Percentiles rank a stretch among this genome's conserved stretches.
Conservation (phyloP, 169 alveolate species). For the Theileria orientalis region DNA sequence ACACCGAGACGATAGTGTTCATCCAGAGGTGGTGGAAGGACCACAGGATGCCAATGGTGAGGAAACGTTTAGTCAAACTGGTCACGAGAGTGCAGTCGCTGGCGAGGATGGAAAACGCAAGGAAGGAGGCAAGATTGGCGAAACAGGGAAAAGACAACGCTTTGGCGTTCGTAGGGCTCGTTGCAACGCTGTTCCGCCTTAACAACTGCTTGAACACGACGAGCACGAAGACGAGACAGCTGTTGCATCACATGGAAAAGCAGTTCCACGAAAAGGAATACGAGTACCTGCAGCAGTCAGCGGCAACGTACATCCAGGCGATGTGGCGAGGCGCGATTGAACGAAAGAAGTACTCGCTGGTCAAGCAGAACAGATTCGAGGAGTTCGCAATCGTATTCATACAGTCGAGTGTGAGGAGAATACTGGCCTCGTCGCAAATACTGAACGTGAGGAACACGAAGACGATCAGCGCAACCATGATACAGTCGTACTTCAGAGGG, state of each 20-base stretch:
- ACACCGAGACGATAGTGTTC: not conserved
- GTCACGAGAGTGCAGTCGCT: slow-evolving; percentile 44
- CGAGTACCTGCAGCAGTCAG: slow-evolving; percentile 64
- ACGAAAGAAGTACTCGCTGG: slow-evolving; percentile 21
- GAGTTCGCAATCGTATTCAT: slow-evolving; percentile 43
- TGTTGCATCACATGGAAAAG: slow-evolving; percentile 48
- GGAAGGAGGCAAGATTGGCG: not conserved
- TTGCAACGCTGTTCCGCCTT: slow-evolving; percentile 20
- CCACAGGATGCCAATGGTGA: slow-evolving; percentile 5
- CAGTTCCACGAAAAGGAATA: slow-evolving; percentile 66
- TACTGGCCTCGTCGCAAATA: slow-evolving; percentile 39
- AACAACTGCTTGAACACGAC: slow-evolving; percentile 23
- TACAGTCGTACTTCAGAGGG: slow-evolving; percentile 62
- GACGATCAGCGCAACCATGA: slow-evolving; percentile 35
- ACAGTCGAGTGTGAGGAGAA: slow-evolving; percentile 33
- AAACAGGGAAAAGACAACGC: not conserved
- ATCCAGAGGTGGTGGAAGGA: slow-evolving; percentile 58
- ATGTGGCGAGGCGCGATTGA: slow-evolving; percentile 68
- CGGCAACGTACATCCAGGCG: slow-evolving; percentile 73
- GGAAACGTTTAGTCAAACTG: not conserved
- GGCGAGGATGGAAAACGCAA: not conserved
- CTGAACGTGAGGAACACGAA: slow-evolving; percentile 14
- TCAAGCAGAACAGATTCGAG: slow-evolving; percentile 11
- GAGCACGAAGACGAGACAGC: slow-evolving; percentile 42
- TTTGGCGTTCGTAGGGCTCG: slow-evolving; percentile 12